Conservation (phyloP, 2,329 filamentous ascomycete species). For the Phialophora verrucosa region DNA sequence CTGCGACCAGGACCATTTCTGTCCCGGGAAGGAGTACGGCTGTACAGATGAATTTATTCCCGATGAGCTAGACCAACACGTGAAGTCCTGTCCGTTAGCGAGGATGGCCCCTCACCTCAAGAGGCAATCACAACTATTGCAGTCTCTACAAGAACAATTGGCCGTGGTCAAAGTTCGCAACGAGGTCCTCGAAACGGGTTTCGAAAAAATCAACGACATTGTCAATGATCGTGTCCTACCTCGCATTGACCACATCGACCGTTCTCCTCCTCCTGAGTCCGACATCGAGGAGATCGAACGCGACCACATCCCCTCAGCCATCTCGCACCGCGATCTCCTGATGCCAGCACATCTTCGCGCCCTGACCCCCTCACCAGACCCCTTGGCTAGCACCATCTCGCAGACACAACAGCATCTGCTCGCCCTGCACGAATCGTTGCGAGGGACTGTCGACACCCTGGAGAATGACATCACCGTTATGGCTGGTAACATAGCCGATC, state of each 20-base stretch:
- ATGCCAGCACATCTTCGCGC: constrained; percentile 36
- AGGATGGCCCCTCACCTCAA: constrained; percentile 53
- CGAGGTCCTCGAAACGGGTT: constrained; percentile 54
- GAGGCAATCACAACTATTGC: constrained; percentile 50
- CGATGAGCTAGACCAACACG: constrained; percentile 50
- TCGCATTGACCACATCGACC: constrained; percentile 30
- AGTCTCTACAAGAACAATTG: constrained; percentile 53
- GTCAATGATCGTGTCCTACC: constrained; percentile 33
- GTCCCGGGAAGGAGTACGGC: constrained; percentile 46
- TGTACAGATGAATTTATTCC: constrained; percentile 49
- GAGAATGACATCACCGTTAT: constrained; percentile 33
- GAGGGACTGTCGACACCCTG: constrained; percentile 59
- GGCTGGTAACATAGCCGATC: constrained; percentile 57
- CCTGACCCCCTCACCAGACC: constrained; percentile 40
- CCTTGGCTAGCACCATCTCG: constrained; percentile 44
- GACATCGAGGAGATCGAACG: constrained; percentile 39
- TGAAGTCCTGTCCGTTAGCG: constrained; percentile 58
- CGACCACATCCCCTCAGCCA: constrained; percentile 31
- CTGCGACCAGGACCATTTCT: constrained; percentile 37
- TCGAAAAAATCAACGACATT: constrained; percentile 48
- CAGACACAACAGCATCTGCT: constrained; percentile 62
- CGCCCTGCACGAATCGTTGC: constrained; percentile 63
- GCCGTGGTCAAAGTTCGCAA: constrained; percentile 54
- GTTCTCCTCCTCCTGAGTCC: constrained; percentile 29
- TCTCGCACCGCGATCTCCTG: constrained; percentile 31